Evolutionary conservation across 192 early-diverging fungal species (phyloP).

Genomic region (Coemansia sp.): DNA sequence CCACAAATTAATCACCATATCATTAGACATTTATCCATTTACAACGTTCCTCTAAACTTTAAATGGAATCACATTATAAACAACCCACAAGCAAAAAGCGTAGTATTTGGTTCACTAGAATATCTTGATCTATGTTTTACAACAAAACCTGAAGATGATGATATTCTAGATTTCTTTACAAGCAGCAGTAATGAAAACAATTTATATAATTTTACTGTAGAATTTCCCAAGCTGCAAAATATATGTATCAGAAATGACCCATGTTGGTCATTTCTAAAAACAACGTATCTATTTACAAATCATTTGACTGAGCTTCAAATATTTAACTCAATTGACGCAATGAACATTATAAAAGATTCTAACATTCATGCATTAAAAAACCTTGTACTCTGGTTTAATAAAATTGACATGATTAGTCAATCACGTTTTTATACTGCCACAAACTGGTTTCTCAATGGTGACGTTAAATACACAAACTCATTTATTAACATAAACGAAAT

Average conservation of each 20-base stretch:
- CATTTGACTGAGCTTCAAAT: neutral
- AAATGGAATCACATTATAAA: neutral
- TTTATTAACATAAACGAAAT: no score
- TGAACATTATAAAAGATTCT: no score
- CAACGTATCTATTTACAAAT: neutral
- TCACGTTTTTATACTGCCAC: no score
- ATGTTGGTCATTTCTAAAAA: slow-evolving; percentile 3
- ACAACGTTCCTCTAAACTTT: neutral
- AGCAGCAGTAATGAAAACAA: no score
- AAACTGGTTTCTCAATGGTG: no score
- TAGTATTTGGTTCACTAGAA: neutral
- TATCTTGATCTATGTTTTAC: neutral
- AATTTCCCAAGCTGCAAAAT: neutral
- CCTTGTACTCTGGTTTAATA: no score
- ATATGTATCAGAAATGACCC: neutral
- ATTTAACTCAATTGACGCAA: neutral
- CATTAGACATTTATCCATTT: neutral
- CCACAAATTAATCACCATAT: neutral
- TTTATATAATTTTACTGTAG: neutral
- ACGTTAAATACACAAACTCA: no score
- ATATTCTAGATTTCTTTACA: neutral
- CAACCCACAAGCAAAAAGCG: neutral
- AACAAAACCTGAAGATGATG: neutral
- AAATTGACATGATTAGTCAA: no score
- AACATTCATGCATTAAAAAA: no score